These are phyloP conservation scores for Talaromyces sp. DNA, from an alignment of 2,329 filamentous ascomycete species.

Conservation along the genomic window DNA sequence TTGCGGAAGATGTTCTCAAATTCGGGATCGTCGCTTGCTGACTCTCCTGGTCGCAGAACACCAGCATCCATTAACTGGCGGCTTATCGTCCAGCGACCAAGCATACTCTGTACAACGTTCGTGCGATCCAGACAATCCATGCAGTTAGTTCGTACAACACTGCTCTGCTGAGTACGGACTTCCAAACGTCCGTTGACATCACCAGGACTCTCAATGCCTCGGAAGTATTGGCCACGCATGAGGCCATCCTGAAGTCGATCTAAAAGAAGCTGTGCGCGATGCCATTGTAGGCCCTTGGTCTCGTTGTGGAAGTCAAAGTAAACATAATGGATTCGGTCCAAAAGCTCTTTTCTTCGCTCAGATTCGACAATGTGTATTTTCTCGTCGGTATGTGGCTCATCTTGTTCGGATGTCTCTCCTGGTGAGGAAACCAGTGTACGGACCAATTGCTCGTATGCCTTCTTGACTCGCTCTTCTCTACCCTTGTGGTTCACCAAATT, in stretches of 20 bases:
- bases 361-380: conserved; percentile 77
- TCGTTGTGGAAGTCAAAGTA: conserved; percentile 99
- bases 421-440: conserved; percentile 68
- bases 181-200: conserved; percentile 69
- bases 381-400: conserved; percentile 62
- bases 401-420: conserved; percentile 61
- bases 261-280: conserved; percentile 81
- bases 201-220: conserved; percentile 79
- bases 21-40: conserved; percentile 70
- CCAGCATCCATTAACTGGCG: conserved; percentile 84
- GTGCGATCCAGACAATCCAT: conserved; percentile 99
- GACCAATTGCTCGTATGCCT: conserved; percentile 89
- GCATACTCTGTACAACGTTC: conserved; percentile 96
- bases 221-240: conserved; percentile 82
- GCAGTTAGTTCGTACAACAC: conserved; percentile 94
- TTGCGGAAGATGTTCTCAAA: conserved; percentile 96
- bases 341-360: conserved; percentile 56
- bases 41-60: conserved; percentile 69
- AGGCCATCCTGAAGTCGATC: conserved; percentile 76
- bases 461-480: conserved; percentile 82
- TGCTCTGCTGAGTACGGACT: conserved; percentile 74
- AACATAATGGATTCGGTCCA: conserved; percentile 86
- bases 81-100: conserved; percentile 82
- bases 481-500: conserved; percentile 97
- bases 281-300: conserved; percentile 91